A percentile compares a stretch with the other conserved stretches of the same genome.
These are phyloP conservation scores for Firmiana major DNA, from an alignment of 345 rosid genomes.

Conservation along the genomic window DNA sequence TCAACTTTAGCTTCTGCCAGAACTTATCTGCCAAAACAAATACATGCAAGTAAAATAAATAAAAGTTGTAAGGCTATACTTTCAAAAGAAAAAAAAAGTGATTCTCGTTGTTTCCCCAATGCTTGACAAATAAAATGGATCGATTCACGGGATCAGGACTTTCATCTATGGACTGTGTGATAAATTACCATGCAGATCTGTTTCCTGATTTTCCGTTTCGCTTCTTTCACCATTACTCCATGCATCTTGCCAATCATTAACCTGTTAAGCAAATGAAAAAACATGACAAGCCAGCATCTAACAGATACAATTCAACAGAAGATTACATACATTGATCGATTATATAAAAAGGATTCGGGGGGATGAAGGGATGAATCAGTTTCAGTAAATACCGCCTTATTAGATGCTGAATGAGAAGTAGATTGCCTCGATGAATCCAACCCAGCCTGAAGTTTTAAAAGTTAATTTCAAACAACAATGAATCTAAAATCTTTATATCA, in stretches of 20 bases:
- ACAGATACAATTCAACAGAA: not conserved
- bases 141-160: not conserved
- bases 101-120: not conserved
- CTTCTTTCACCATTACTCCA: slow-evolving; percentile 32
- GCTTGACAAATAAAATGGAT: not conserved
- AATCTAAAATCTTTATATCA: not conserved
- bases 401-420: slow-evolving; percentile 37
- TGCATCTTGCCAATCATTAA: slow-evolving; percentile 52
- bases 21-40: slow-evolving; percentile 54
- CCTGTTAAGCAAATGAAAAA: slow-evolving; percentile 30
- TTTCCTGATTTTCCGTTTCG: slow-evolving; percentile 25
- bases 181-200: slow-evolving; percentile 41
- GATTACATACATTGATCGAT: not conserved
- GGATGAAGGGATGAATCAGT: no score
- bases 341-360: not conserved
- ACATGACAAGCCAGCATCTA: slow-evolving; percentile 6
- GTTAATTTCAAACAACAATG: not conserved
- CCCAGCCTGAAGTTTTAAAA: slow-evolving; percentile 42
- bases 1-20: slow-evolving; percentile 71
- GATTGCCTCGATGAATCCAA: slow-evolving; percentile 50
- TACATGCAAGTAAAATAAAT: not conserved
- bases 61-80: not conserved
- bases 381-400: slow-evolving; percentile 25
- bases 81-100: not conserved
- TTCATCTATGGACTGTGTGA: not conserved